Conservation (phyloP, 2,329 filamentous ascomycete species). For the Didymellaceae sp. region DNA sequence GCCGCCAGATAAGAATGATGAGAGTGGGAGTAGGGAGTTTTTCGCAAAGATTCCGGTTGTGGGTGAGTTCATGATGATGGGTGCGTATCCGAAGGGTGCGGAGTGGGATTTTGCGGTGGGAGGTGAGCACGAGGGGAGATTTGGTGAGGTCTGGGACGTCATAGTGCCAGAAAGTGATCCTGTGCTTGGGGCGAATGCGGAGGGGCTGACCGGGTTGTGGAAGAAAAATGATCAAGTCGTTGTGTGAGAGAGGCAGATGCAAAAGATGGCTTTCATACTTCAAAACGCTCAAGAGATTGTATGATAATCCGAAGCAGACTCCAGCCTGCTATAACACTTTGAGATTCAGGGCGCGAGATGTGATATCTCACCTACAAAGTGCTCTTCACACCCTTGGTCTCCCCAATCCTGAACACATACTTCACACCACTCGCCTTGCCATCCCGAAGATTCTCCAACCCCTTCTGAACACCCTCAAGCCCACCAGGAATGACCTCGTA, state of each 20-base stretch:
- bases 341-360: background rate
- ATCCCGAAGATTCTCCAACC: constrained; percentile 61
- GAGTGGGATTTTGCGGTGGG: constrained; percentile 61
- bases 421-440: constrained; percentile 70
- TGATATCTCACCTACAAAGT: constrained; percentile 5
- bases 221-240: background rate
- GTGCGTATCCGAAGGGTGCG: constrained; percentile 59
- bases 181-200: constrained; percentile 48
- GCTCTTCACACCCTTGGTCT: constrained; percentile 47
- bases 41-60: constrained; percentile 47
- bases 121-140: constrained; percentile 52
- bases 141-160: constrained; percentile 56
- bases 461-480: constrained; percentile 60
- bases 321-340: too few relatives aligned
- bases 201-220: constrained; percentile 8
- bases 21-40: constrained; percentile 43
- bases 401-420: constrained; percentile 65
- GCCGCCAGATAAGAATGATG: constrained; percentile 47
- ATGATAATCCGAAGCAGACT: too few relatives aligned
- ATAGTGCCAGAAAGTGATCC: constrained; percentile 56
- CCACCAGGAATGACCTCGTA: constrained; percentile 62
- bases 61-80: constrained; percentile 63
- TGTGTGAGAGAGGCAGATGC: background rate
- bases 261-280: background rate
- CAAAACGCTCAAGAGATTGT: too few relatives aligned